Conservation (phyloP, 1,284 basidiomycete species). For the Apiotrichum sp. region DNA sequence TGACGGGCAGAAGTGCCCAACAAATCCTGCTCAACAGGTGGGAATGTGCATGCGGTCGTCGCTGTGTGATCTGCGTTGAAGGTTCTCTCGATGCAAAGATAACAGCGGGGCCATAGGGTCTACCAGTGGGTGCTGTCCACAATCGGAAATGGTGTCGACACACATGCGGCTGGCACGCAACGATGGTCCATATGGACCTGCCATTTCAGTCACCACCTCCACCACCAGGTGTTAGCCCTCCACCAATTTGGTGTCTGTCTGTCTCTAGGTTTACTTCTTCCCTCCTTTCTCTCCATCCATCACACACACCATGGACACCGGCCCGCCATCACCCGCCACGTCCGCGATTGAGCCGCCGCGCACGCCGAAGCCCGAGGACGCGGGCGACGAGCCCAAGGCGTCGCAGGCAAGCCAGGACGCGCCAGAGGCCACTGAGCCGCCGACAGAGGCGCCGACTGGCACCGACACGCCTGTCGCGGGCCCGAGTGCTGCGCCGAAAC, state of each 20-base stretch:
- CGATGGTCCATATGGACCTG: too few relatives aligned
- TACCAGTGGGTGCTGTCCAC: too few relatives aligned
- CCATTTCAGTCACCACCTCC: background rate
- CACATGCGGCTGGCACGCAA: too few relatives aligned
- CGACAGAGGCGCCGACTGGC: background rate
- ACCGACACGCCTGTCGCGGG: constrained; percentile 11
- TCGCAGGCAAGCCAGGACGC: background rate
- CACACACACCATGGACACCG: background rate
- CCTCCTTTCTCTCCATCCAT: background rate
- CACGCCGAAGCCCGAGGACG: background rate
- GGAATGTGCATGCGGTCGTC: too few relatives aligned
- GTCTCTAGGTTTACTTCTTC: background rate
- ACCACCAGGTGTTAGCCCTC: too few relatives aligned
- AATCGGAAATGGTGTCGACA: too few relatives aligned
- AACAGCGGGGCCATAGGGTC: too few relatives aligned
- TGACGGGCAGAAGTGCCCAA: too few relatives aligned
- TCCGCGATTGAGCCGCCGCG: background rate
- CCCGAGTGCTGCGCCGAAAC: constrained; percentile 5
- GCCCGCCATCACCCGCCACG: background rate
- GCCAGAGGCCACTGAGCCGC: background rate
- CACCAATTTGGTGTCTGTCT: too few relatives aligned
- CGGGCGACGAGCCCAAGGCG: background rate
- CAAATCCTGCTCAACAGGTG: too few relatives aligned
- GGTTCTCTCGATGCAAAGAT: too few relatives aligned
- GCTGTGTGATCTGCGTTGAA: too few relatives aligned